Evolutionary conservation across 139 green algal species (phyloP).

Genomic region (Bryopsis sp.): DNA sequence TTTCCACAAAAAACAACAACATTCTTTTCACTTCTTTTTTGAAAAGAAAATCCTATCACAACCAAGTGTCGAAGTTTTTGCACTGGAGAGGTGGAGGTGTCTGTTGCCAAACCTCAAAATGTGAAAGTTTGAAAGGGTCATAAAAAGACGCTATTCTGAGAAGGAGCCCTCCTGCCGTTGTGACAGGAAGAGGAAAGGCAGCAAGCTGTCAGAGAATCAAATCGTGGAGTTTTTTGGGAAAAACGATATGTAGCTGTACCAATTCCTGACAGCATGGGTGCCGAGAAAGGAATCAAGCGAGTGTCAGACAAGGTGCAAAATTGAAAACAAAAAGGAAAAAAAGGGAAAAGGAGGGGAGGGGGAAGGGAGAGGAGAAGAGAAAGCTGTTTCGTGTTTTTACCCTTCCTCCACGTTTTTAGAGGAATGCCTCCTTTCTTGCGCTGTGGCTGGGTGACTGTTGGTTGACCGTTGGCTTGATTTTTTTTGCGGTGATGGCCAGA

Average conservation of each 20-base stretch:
- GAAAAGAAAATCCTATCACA: background rate
- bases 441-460: background rate
- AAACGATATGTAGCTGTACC: conserved; percentile 36
- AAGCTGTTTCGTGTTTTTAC: background rate
- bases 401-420: too few species aligned
- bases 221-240: conserved; percentile 41
- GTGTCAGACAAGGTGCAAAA: conserved; percentile 50
- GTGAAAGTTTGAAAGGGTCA: background rate
- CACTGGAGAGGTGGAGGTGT: background rate
- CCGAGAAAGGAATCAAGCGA: conserved; percentile 41
- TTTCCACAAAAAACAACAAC: background rate
- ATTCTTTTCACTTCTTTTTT: background rate
- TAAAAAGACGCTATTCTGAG: background rate
- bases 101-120: background rate
- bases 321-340: background rate
- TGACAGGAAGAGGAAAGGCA: conserved; percentile 28
- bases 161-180: background rate
- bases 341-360: background rate
- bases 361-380: background rate
- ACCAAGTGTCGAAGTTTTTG: background rate
- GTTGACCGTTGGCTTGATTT: background rate
- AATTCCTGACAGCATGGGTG: conserved; percentile 15
- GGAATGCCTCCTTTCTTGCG: background rate
- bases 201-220: conserved; percentile 34
- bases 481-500: too few species aligned